Base-by-base conservation (phyloP, 2,329 filamentous ascomycete species). In the Alternaria infectoria region DNA sequence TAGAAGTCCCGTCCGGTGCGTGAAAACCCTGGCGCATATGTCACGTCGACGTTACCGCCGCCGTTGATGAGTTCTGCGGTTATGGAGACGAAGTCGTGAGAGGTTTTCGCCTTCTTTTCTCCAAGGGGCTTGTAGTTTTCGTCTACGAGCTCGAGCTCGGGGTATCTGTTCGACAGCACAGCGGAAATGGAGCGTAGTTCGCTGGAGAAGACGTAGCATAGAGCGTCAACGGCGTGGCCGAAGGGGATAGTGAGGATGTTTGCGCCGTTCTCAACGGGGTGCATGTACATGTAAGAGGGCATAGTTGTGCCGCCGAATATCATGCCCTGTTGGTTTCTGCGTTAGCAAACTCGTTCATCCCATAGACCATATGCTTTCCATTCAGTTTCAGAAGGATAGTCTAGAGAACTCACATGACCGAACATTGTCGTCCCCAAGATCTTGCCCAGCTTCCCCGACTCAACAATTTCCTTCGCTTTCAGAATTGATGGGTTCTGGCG, bases 201-300 rank as follows among this genome's bases (percentile, higher is more conserved):
- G 17, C 75, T 62, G 11, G 46, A 71, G 3, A 77, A 64, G 5
- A 76, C 75, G 40, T 66, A 74, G 50, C 73, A 76, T 11, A 77
- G 52, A 4, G 75, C 74, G 50, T 78, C 76, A 3, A 77, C 62
- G 6, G 73, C 71, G 52, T 79, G 75, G 0, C 79, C 81, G 50
- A 81, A 80, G 4, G 80, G 77, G 28, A 83, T 81, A 0, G 81
- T 81, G 32, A 83, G 59, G 36, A 81, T 43, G 32, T 83, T 84
- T 3, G 78, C 82, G 0, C 81, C 81, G 4, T 87, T 70, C 8
- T 81, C 77, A 11, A 82, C 77, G 6, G 86, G 78, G 0, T 83
- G 72, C 45, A 86, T 86, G 61, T 88, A 90, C 26, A 78, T 72
- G 28, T 86, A 68, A 8, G 51, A 32, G 15, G 72, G 62, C 2